Evolutionary conservation across 1,139 yeast genomes (phyloP).

Genomic region (Geotrichum bryndzae): DNA sequence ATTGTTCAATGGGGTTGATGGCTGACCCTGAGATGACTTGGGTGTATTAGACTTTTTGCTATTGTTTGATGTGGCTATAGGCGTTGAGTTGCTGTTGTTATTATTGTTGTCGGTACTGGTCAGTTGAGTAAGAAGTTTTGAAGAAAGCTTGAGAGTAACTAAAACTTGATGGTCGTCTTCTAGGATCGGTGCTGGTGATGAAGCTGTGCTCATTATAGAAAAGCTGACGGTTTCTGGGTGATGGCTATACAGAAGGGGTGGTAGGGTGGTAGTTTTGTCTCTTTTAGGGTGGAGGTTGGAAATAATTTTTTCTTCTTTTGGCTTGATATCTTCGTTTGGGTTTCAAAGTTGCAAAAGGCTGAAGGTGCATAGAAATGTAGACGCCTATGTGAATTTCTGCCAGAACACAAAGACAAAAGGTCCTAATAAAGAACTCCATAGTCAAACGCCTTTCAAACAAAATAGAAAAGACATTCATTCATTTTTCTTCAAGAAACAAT

Average conservation of each 20-base stretch:
- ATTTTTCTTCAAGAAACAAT: too few relatives aligned
- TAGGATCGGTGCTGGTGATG: neutral
- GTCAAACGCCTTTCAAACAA: too few relatives aligned
- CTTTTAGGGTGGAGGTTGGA: neutral
- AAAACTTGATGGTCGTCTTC: slow-evolving; percentile 4
- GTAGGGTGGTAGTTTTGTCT: neutral
- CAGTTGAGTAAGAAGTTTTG: slow-evolving; percentile 11
- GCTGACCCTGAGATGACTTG: neutral
- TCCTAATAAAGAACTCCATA: too few relatives aligned
- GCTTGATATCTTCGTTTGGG: too few relatives aligned
- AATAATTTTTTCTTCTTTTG: too few relatives aligned
- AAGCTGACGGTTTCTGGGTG: neutral
- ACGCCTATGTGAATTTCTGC: too few relatives aligned
- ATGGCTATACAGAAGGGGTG: neutral
- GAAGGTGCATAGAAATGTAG: too few relatives aligned
- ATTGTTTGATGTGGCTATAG: neutral
- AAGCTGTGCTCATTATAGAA: neutral
- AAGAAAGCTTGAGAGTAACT: slow-evolving; percentile 12
- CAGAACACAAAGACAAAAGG: too few relatives aligned
- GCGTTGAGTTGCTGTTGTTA: neutral
- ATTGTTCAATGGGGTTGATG: neutral
- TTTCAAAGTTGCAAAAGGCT: too few relatives aligned
- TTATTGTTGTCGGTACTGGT: neutral
- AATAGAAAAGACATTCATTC: too few relatives aligned
- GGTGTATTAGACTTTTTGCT: neutral